Evolutionary conservation across 805 yeast genomes (phyloP).

Genomic region (Lipomyces lipofer): DNA sequence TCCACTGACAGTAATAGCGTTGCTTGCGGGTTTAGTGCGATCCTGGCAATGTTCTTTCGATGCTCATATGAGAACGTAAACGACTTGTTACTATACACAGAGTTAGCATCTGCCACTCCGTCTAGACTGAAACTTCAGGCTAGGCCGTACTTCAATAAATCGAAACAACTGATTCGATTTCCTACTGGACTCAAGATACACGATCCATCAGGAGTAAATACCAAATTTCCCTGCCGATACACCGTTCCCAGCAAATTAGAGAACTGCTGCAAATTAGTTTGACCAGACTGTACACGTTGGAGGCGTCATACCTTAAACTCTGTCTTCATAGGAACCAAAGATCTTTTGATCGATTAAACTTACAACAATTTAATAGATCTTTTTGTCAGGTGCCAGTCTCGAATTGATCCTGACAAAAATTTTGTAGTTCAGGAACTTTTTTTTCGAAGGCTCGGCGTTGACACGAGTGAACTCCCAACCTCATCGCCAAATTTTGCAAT

Average conservation of each 20-base stretch:
- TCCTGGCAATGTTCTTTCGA: slow-evolving; percentile 72
- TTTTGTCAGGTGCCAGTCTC: no score
- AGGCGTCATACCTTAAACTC: slow-evolving; percentile 52
- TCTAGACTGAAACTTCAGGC: background rate
- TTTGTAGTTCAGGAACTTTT: no score
- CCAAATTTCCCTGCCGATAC: slow-evolving; percentile 86
- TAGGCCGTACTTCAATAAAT: slow-evolving; percentile 52
- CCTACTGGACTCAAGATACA: slow-evolving; percentile 89
- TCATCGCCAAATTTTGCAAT: no score
- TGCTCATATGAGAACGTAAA: slow-evolving; percentile 93
- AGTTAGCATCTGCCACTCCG: background rate
- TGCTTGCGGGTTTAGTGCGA: slow-evolving; percentile 82
- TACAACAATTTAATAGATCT: no score
- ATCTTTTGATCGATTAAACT: no score
- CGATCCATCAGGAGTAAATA: slow-evolving; percentile 84
- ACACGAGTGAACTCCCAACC: no score
- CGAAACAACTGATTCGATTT: slow-evolving; percentile 85
- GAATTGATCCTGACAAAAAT: no score
- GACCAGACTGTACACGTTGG: background rate
- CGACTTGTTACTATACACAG: slow-evolving; percentile 55
- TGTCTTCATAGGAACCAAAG: slow-evolving; percentile 61
- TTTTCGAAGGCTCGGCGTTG: no score
- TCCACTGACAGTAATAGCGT: slow-evolving; percentile 82
- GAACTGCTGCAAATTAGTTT: slow-evolving; percentile 51
- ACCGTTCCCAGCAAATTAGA: slow-evolving; percentile 92